Conservation (phyloP, 2,329 filamentous ascomycete genomes). For the Aspergillus arachidicola region DNA sequence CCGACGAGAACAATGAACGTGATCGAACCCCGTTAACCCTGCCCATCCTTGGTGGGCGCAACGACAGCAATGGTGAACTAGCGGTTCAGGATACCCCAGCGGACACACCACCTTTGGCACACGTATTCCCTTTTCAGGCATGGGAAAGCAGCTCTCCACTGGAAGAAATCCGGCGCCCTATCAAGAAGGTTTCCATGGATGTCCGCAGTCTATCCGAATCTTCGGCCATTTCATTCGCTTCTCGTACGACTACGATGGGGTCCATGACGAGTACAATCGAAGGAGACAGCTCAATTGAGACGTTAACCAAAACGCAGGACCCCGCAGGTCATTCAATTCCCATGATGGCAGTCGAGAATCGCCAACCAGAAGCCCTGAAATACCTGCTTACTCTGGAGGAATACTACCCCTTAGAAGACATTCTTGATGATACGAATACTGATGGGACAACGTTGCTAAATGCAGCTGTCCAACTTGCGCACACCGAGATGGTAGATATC, state of each 20-base stretch:
- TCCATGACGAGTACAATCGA: slow-evolving; percentile 75
- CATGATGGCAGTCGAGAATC: slow-evolving; percentile 82
- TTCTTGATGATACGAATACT: slow-evolving; percentile 84
- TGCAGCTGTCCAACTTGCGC: slow-evolving; percentile 83
- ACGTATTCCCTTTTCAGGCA: slow-evolving; percentile 89
- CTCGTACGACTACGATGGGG: slow-evolving; percentile 74
- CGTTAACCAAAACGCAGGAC: slow-evolving; percentile 59
- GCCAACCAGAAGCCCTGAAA: slow-evolving; percentile 69
- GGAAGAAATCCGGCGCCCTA: slow-evolving; percentile 52
- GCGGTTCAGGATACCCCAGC: slow-evolving; percentile 17
- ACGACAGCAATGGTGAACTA: slow-evolving; percentile 22
- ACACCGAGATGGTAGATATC: slow-evolving; percentile 72
- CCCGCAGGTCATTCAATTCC: slow-evolving; percentile 76
- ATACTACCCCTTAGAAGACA: slow-evolving; percentile 70
- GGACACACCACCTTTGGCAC: slow-evolving; percentile 59
- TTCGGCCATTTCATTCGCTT: slow-evolving; percentile 81
- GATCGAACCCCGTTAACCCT: slow-evolving; percentile 27
- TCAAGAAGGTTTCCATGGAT: slow-evolving; percentile 87
- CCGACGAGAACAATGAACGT: slow-evolving; percentile 35
- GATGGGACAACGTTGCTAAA: slow-evolving; percentile 88
- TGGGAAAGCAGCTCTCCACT: slow-evolving; percentile 51
- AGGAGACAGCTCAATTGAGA: slow-evolving; percentile 82
- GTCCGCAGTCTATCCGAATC: slow-evolving; percentile 83
- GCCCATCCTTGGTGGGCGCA: slow-evolving; percentile 25
- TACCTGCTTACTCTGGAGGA: slow-evolving; percentile 79